A percentile compares a stretch with the other conserved stretches of the same genome.
These are phyloP conservation scores for Suhomyces vadensis DNA, from an alignment of 805 yeast species.

Conservation along the genomic window DNA sequence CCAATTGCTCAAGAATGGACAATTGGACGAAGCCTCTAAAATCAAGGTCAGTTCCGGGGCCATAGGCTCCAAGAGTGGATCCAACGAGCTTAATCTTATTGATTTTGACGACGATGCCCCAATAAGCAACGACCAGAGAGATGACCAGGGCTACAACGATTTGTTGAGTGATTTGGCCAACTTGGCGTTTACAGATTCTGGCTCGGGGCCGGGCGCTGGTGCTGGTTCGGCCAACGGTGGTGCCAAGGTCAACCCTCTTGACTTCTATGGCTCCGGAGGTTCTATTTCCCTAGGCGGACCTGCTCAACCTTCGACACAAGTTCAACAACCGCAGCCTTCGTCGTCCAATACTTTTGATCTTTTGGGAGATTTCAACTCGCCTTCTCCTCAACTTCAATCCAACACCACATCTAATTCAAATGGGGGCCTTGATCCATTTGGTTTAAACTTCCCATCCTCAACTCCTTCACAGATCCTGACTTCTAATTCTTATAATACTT, in stretches of 20 bases:
- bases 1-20: conserved; percentile 64
- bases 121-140: conserved; percentile 29
- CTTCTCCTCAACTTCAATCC: conserved; percentile 41
- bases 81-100: conserved; percentile 38
- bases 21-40: conserved; percentile 38
- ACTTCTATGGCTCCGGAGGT: conserved; percentile 56
- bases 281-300: conserved; percentile 39
- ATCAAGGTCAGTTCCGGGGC: conserved; percentile 34
- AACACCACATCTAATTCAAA: conserved; percentile 18
- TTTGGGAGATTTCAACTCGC: conserved; percentile 40
- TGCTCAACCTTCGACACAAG: conserved; percentile 11
- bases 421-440: conserved; percentile 40
- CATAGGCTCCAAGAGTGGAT: conserved; percentile 11
- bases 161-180: conserved; percentile 70
- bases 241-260: conserved; percentile 29
- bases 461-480: conserved; percentile 32
- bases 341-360: conserved; percentile 26
- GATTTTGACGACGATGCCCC: conserved; percentile 46
- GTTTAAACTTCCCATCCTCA: conserved; percentile 38
- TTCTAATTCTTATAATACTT: conserved; percentile 19
- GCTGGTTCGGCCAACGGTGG: conserved; percentile 13
- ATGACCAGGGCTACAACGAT: conserved; percentile 57
- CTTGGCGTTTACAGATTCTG: conserved; percentile 50
- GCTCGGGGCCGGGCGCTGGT: conserved; percentile 18
- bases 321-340: conserved; percentile 21